phyloP scores from a whole-genome alignment of 2,329 filamentous ascomycete genomes.

The Botrytis aclada region DNA sequence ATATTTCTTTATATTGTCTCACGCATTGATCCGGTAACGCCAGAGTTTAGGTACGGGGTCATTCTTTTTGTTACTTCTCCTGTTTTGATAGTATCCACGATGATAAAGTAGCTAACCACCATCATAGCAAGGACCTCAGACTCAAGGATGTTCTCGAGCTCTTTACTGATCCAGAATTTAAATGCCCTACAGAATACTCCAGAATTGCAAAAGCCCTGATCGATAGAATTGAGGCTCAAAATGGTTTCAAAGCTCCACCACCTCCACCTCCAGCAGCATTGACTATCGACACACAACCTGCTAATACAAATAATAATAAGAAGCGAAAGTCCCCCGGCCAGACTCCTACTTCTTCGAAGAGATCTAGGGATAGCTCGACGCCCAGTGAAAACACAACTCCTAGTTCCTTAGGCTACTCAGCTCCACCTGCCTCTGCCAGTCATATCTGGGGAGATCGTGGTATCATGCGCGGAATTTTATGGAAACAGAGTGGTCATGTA shows the following conservation, averaged over 20 bases:
- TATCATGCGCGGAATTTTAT: background rate
- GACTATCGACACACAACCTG: background rate
- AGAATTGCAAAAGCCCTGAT: background rate
- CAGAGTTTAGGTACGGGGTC: background rate
- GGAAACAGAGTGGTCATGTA: background rate
- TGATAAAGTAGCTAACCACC: background rate
- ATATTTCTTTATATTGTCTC: background rate
- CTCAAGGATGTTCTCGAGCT: background rate
- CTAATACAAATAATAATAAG: background rate
- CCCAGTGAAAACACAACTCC: background rate
- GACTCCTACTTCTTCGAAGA: background rate
- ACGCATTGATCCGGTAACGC: background rate
- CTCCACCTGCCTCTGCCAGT: background rate
- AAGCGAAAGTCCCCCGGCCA: background rate
- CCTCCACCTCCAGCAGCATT: background rate
- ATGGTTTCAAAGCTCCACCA: background rate
- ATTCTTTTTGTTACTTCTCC: background rate
- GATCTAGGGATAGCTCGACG: background rate
- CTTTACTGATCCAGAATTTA: background rate
- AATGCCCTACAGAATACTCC: background rate
- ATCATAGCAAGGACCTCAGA: background rate
- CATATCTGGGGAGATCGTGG: background rate
- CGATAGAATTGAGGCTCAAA: background rate
- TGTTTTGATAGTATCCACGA: background rate
- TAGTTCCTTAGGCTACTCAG: background rate